Evolutionary conservation across 768 basidiomycete species (phyloP), one percentile per base, ranked within the genome.

Genomic region (Lactarius psammicola): DNA sequence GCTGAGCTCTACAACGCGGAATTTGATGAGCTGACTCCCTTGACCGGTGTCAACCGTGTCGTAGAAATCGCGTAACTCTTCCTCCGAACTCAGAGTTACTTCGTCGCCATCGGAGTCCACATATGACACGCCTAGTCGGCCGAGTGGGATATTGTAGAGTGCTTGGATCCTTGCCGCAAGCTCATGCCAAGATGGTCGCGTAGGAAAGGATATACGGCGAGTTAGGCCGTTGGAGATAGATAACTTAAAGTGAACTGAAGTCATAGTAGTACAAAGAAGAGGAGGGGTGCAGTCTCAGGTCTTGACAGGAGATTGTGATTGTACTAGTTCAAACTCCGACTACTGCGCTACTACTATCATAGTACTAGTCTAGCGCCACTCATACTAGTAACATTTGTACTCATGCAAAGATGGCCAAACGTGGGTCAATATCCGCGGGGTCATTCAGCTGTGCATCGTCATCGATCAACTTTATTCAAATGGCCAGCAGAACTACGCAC

Each of bases 1-100:
- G 63, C 69, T 58, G 23, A 92, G 75, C 77, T 92, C 86, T 71
- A 83, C 80, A 26, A 93, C 85, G 23, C 75, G 76, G 70, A 94
- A 84, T 75, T 85, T 89, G 76, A 87, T 77, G 30, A 76, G 65
- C 26, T 78, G 73, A 34, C 49, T 56, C 23, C 44, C 55, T 30
- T 56, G 64, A 53, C 71, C 40, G 63, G 26, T 66, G 23, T 65
- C 42, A 68, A 68, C 75, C 62, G 64, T 77, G 33, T 73, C 71
- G 72, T 88, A 92, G 73, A 82, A 90, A 65, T 92, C 90, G 62
- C 82, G 81, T n/a, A 93, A 82, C 74, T 94, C 92, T 38, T 87
- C 86, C 62, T 90, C 80, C 4, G 90, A 85, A 75, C 84, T 89
- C 63, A 92, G 79, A 13, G 90, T 92, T 67, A 94, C 85, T 66